These are phyloP conservation scores for Bipolaris oryzae DNA, from an alignment of 2,329 filamentous ascomycete genomes.

Conservation along the genomic window DNA sequence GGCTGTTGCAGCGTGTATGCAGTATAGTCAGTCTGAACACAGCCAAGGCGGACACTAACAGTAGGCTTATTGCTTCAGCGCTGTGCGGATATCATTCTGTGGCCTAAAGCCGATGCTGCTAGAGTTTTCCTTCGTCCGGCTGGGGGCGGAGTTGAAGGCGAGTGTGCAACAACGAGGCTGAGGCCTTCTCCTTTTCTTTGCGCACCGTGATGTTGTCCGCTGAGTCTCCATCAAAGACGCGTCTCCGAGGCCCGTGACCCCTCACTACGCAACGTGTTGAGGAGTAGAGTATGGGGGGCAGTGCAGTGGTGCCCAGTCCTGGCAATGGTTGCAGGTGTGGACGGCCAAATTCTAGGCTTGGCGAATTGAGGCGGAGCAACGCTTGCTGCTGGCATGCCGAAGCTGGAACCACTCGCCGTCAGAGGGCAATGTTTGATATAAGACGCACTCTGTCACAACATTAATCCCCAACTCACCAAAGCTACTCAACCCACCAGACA, in stretches of 20 bases:
- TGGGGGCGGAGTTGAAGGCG: constrained; percentile 35
- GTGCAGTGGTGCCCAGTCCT: constrained; percentile 35
- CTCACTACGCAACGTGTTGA: constrained; percentile 27
- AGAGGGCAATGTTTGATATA: constrained; percentile 31
- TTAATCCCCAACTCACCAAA: constrained; percentile 21
- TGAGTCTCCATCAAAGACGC: constrained; percentile 18
- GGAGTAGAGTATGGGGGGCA: constrained; percentile 28
- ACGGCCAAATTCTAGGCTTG: constrained; percentile 22
- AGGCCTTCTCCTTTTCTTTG: constrained; percentile 20
- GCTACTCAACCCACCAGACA: constrained; percentile 13
- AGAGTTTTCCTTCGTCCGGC: constrained; percentile 14
- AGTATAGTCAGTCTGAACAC: constrained; percentile 9
- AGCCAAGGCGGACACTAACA: constrained; percentile 21
- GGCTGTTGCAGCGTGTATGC: constrained; percentile 7
- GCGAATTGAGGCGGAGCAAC: constrained; percentile 26
- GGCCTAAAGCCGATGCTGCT: constrained; percentile 17
- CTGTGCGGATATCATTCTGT: not conserved
- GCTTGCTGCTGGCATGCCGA: constrained; percentile 28
- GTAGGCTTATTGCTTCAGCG: constrained; percentile 7
- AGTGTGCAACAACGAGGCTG: constrained; percentile 21
- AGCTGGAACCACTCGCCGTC: constrained; percentile 25
- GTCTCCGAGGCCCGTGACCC: constrained; percentile 30
- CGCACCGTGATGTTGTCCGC: constrained; percentile 19
- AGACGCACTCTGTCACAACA: constrained; percentile 25
- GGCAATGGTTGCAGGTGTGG: constrained; percentile 17